A percentile compares a stretch with the other conserved stretches of the same genome.
Evolutionary conservation across 306 rosid species (phyloP).

Genomic region (Quercus berberidifolia): DNA sequence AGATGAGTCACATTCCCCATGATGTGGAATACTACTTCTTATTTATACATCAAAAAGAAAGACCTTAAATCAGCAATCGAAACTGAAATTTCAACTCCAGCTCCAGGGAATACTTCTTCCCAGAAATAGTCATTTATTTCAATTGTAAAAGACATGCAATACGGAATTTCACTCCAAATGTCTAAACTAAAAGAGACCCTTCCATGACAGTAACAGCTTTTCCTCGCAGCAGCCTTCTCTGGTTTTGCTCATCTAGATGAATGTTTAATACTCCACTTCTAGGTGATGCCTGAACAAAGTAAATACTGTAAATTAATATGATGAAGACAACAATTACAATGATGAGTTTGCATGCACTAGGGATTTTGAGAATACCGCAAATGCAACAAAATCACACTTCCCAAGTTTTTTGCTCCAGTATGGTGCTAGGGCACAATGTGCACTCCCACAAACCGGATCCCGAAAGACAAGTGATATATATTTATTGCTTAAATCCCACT

Average conservation of each 20-base stretch:
- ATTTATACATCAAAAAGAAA: too few relatives aligned
- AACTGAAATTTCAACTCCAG: not conserved
- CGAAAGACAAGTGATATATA: not conserved
- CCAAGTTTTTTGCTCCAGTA: constrained; percentile 70
- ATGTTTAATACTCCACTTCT: constrained; percentile 62
- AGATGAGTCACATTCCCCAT: too few relatives aligned
- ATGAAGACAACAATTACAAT: constrained; percentile 1
- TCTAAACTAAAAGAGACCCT: constrained; percentile 53
- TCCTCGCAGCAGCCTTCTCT: constrained; percentile 63
- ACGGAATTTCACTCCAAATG: not conserved
- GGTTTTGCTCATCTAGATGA: constrained; percentile 60
- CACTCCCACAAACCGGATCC: constrained; percentile 75
- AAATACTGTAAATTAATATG: not conserved
- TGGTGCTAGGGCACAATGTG: constrained; percentile 62
- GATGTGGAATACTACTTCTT: too few relatives aligned
- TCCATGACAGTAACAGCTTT: constrained; percentile 71
- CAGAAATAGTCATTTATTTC: not conserved
- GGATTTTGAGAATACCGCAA: constrained; percentile 37
- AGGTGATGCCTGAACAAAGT: constrained; percentile 58
- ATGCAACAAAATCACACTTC: constrained; percentile 61
- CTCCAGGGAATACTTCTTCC: constrained; percentile 13
- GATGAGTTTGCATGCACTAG: not conserved
- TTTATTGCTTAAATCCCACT: not conserved
- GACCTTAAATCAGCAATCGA: too few relatives aligned
- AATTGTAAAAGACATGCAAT: not conserved